Conservation (phyloP, 495 filamentous ascomycete species). For the Cercophora newfieldiana region DNA sequence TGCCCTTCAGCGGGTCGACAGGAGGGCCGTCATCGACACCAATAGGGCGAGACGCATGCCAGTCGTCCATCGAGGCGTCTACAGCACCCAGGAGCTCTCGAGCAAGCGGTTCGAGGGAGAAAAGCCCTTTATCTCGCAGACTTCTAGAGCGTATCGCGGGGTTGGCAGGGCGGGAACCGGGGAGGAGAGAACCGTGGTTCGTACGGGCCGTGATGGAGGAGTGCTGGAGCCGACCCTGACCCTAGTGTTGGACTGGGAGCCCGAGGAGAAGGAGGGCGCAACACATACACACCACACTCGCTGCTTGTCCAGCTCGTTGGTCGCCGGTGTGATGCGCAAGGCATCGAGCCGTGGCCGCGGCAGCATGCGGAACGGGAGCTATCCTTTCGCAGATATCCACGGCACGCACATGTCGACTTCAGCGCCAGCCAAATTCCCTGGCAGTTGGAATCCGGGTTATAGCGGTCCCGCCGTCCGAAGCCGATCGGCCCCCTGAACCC, state of each 20-base stretch:
- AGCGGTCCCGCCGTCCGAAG: background rate
- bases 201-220: background rate
- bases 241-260: background rate
- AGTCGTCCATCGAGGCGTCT: background rate
- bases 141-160: background rate
- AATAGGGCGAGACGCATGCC: background rate
- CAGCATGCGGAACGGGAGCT: conserved; percentile 14
- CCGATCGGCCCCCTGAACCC: conserved; percentile 5
- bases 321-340: background rate
- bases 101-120: background rate
- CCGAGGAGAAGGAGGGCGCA: background rate
- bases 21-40: background rate
- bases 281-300: background rate
- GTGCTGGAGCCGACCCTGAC: background rate
- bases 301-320: background rate
- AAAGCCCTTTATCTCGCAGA: background rate
- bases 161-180: background rate
- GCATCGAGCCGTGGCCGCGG: conserved; percentile 8
- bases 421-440: background rate
- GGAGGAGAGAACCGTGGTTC: background rate
- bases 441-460: conserved; percentile 7
- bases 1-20: background rate
- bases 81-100: background rate
- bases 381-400: conserved; percentile 3
- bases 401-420: background rate